phyloP scores from a whole-genome alignment of 2,329 filamentous ascomycete genomes.

The Arthroderma uncinatum region DNA sequence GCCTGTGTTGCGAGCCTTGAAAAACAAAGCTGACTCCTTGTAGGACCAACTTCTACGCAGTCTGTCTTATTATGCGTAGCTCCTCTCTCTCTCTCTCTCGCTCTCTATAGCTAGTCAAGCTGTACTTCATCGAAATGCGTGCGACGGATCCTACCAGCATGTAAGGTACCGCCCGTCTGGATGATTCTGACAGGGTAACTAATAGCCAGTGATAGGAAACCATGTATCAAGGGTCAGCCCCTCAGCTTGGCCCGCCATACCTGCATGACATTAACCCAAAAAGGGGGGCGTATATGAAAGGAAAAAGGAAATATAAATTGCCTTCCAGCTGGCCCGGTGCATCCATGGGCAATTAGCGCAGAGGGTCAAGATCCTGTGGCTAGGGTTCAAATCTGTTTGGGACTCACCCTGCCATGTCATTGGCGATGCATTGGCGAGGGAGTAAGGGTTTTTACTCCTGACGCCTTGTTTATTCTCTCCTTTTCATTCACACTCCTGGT shows the following conservation, averaged over 20 bases:
- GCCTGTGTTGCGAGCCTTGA: neutral
- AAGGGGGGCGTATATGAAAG: neutral
- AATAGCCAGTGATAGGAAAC: neutral
- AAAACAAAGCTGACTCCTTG: neutral
- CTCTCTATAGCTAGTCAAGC: too few relatives aligned
- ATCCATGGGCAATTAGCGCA: neutral
- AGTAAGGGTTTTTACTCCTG: neutral
- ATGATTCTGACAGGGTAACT: neutral
- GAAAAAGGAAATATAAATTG: neutral
- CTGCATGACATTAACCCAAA: neutral
- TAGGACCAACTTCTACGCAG: neutral
- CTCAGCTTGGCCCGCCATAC: slow-evolving; percentile 1
- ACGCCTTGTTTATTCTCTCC: neutral
- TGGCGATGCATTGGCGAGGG: neutral
- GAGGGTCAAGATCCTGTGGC: neutral
- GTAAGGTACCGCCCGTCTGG: neutral
- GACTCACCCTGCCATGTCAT: neutral
- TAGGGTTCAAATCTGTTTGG: slow-evolving; percentile 1
- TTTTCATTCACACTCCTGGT: neutral
- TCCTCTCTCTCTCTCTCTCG: neutral
- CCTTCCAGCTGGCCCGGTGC: neutral
- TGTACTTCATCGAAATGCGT: neutral
- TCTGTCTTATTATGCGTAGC: neutral
- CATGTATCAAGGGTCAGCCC: neutral
- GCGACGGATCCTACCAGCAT: neutral